Base-by-base conservation (phyloP, 441 rosid genomes). In the Viola pubescens region DNA sequence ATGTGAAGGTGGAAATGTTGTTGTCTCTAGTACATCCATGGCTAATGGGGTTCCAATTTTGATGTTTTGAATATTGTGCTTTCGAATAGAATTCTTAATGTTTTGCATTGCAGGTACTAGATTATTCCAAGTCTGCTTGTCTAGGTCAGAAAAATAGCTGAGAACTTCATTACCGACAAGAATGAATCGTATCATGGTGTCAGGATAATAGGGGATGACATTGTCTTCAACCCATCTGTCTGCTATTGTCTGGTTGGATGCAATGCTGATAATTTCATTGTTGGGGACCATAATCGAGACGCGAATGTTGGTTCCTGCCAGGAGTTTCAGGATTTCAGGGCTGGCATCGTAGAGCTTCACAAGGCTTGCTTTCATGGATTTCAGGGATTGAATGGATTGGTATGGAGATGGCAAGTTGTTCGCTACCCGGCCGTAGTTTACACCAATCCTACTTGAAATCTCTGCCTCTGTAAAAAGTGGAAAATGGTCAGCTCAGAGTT, bases 351-450 rank as follows among this genome's bases (percentile, higher is more conserved):
- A 88, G 54, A 91, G 76, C 69, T 86, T 88, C 3, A 86, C 84
- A 0, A 73, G 72, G 19, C 82, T 77, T 0, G 83, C 85, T 50
- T 76, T 76, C 74, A 84, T 61, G 11, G 83, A 75, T 70, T 75
- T 77, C 52, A 91, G 73, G 56, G 69, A 63, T 51, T 83, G 71
- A 16, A 88, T 74, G 5, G 96, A 79, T 50, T 62, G 72, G 62
- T 63, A 77, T 0, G 89, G 76, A 12, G 89, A 66, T 40, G 98
- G 96, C 51, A 88, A 73, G 66, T 91, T 83, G 79, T 77, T 70
- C 58, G 92, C 98, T 41, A 72, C 65, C 70, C 71, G 77, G 2
- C 98, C 98, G 37, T 81, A 91, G 75, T 83, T 88, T n/a, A 91
- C 60, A 52, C 98, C 98, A 10, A 88, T 73, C 68, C 66, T 78